Conservation (phyloP, 306 rosid species). For the Purshia tridentata region DNA sequence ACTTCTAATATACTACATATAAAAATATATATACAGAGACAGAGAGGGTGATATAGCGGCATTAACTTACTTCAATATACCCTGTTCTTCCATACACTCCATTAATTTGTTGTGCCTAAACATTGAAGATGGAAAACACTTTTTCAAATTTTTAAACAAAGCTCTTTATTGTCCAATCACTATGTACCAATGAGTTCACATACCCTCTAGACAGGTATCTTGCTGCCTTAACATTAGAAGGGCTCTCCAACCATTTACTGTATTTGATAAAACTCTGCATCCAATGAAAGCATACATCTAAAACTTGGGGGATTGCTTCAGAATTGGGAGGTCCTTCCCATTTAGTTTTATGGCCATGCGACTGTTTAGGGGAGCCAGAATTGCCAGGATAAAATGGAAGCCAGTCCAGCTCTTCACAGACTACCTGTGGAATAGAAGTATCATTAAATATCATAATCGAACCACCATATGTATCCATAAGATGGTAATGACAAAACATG, state of each 20-base stretch:
- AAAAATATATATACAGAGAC: background rate
- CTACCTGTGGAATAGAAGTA: constrained; percentile 60
- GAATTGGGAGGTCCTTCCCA: constrained; percentile 78
- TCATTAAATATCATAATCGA: constrained; percentile 30
- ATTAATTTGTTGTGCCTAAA: constrained; percentile 75
- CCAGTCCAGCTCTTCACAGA: constrained; percentile 99
- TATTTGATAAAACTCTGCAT: constrained; percentile 89
- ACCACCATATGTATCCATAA: constrained; percentile 22
- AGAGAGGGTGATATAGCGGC: constrained; percentile 18
- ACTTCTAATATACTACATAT: background rate
- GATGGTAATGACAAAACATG: constrained; percentile 21
- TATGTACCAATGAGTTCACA: constrained; percentile 26
- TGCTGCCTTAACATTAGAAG: constrained; percentile 93
- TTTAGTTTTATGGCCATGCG: constrained; percentile 58
- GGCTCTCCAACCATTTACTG: constrained; percentile 86
- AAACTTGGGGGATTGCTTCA: constrained; percentile 68
- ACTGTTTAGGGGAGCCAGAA: constrained; percentile 49
- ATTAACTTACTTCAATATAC: constrained; percentile 66
- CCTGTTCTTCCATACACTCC: constrained; percentile 73
- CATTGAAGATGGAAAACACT: constrained; percentile 23
- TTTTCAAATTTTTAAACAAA: constrained; percentile 25
- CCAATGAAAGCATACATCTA: constrained; percentile 92
- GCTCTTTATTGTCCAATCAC: constrained; percentile 26
- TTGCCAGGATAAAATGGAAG: constrained; percentile 86
- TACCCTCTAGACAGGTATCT: constrained; percentile 91